Percentiles rank a stretch among this genome's conserved stretches.
phyloP scores from a whole-genome alignment of 2,329 filamentous ascomycete genomes.

The Hirsutella minnesotensis region DNA sequence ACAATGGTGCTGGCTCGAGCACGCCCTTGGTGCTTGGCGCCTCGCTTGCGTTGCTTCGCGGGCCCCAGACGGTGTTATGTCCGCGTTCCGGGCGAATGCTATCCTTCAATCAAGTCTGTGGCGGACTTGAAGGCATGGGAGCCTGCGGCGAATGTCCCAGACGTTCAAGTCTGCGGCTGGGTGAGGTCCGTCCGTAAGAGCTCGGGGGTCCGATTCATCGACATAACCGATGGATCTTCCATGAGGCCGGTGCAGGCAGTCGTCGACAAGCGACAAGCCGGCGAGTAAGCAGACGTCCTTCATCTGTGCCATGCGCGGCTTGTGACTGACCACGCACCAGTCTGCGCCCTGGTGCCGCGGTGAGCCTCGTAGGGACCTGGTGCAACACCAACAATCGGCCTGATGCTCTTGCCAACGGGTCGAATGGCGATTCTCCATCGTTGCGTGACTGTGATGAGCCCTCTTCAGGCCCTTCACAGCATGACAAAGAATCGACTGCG shows the following conservation, averaged over 20 bases:
- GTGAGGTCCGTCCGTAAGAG: conserved; percentile 77
- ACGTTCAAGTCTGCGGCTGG: conserved; percentile 61
- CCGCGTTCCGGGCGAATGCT: conserved; percentile 13
- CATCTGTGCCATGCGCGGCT: conserved; percentile 4
- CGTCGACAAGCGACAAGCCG: conserved; percentile 56
- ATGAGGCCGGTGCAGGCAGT: conserved; percentile 70
- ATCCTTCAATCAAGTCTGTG: conserved; percentile 29
- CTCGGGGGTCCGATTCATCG: conserved; percentile 72
- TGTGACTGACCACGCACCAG: conserved; percentile 33
- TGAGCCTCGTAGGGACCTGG: conserved; percentile 71
- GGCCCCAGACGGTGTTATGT: conserved; percentile 20
- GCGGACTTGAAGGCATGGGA: conserved; percentile 45
- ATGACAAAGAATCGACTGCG: background rate
- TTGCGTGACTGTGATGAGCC: background rate
- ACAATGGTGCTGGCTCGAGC: too few species aligned
- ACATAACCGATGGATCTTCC: conserved; percentile 79
- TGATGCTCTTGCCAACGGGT: conserved; percentile 1
- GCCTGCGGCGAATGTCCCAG: conserved; percentile 28
- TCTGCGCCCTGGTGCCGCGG: conserved; percentile 68
- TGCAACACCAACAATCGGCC: conserved; percentile 15
- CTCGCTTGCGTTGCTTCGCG: conserved; percentile 1
- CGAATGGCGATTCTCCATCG: background rate
- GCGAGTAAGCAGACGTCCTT: conserved; percentile 45
- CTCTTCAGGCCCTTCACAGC: background rate
- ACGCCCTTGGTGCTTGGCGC: background rate